These are phyloP conservation scores for Bidens hawaiensis DNA, from an alignment of 140 eudicot genomes.

Conservation along the genomic window DNA sequence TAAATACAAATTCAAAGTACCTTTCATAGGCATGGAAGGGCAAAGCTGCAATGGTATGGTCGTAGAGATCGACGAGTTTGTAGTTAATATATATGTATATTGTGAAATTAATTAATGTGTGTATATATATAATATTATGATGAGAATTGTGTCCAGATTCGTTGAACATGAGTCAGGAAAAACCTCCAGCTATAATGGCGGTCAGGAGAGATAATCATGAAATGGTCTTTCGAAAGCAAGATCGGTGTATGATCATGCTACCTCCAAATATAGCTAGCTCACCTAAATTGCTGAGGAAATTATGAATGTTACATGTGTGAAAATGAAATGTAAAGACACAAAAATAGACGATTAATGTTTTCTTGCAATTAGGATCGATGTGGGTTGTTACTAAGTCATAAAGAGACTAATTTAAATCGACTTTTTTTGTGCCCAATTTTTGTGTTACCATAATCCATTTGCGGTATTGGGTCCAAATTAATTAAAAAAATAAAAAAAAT, in stretches of 20 bases:
- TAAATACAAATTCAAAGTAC: conserved; percentile 6
- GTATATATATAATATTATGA: background rate
- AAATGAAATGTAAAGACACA: too few relatives aligned
- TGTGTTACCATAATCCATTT: too few relatives aligned
- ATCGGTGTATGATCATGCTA: background rate
- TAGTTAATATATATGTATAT: background rate
- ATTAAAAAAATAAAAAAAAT: too few relatives aligned
- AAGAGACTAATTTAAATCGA: too few relatives aligned
- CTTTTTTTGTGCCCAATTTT: too few relatives aligned
- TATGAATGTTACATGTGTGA: too few relatives aligned
- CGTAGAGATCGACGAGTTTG: conserved; percentile 10
- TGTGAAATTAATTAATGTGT: background rate
- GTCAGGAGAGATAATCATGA: conserved; percentile 12
- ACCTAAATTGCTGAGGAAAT: background rate
- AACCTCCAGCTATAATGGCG: conserved; percentile 22
- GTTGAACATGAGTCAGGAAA: conserved; percentile 9
- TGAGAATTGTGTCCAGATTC: conserved; percentile 32
- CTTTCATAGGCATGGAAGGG: conserved; percentile 27
- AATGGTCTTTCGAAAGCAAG: background rate
- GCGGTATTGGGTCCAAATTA: too few relatives aligned
- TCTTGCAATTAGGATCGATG: too few relatives aligned
- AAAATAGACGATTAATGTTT: too few relatives aligned
- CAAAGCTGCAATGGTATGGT: conserved; percentile 22
- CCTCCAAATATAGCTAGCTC: background rate
- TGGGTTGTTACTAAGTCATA: too few relatives aligned